Evolutionary conservation across 2,329 filamentous ascomycete genomes (phyloP).

Genomic region (Sporothrix brunneoviolacea): DNA sequence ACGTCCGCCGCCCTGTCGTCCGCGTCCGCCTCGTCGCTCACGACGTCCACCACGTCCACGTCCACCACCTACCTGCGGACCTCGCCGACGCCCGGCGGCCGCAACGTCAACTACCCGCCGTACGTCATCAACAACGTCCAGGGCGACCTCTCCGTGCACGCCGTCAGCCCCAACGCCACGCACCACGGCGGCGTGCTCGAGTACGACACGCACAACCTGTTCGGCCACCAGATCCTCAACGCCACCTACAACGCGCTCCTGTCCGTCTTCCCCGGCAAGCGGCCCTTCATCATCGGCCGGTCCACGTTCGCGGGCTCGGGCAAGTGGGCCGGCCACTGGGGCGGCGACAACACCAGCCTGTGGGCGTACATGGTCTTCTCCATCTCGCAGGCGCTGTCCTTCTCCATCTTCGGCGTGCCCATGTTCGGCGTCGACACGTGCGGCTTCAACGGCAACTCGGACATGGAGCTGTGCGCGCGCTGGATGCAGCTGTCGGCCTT

Average conservation of each 20-base stretch:
- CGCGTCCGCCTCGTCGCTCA: constrained; percentile 25
- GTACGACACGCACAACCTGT: constrained; percentile 79
- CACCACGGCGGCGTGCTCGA: constrained; percentile 66
- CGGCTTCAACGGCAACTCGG: constrained; percentile 63
- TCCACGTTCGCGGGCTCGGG: constrained; percentile 75
- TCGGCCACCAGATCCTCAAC: constrained; percentile 66
- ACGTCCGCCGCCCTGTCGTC: constrained; percentile 11
- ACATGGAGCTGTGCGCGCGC: constrained; percentile 63
- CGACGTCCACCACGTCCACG: constrained; percentile 16
- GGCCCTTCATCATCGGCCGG: constrained; percentile 76
- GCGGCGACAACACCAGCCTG: constrained; percentile 48
- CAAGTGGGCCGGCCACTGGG: constrained; percentile 59
- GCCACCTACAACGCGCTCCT: constrained; percentile 69
- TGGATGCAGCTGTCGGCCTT: constrained; percentile 71
- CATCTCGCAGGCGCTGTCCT: constrained; percentile 53
- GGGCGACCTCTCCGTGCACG: constrained; percentile 65
- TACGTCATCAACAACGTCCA: constrained; percentile 70
- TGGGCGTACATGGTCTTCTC: constrained; percentile 55
- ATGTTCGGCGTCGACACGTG: constrained; percentile 71
- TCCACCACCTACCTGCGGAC: constrained; percentile 47
- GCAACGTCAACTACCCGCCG: constrained; percentile 66
- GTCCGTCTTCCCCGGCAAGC: constrained; percentile 55
- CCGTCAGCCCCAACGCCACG: constrained; percentile 69
- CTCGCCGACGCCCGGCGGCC: constrained; percentile 53
- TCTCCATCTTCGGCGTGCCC: constrained; percentile 61